Base-by-base conservation (phyloP, 1,139 yeast genomes). In the Blastobotrys illinoisensis region DNA sequence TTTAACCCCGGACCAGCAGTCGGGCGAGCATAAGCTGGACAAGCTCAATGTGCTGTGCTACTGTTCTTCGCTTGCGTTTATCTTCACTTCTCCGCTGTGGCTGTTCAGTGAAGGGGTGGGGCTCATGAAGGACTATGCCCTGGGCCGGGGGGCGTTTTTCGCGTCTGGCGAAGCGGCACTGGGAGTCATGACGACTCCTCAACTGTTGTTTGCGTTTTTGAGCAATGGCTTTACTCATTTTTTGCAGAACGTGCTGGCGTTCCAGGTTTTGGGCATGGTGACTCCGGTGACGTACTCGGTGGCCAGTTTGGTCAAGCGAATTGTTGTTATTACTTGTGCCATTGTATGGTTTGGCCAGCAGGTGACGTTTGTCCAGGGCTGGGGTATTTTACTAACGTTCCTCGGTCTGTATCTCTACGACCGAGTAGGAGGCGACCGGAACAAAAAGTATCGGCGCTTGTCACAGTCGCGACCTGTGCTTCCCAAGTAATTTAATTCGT, bases 221-320 rank as follows among this genome's bases (percentile, higher is more conserved):
- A 60, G 69, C 24, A 75, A 91, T 70, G 97, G 97, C 5, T 60
- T 83, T 3, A 79, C 90, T 13, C 98, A 91, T 72, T 91, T 90
- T 64, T 69, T 83, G 56, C 98, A 91, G 72, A 86, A 95, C 50
- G 75, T 91, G 66, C 74, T 90, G 55, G 97, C 97, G 36, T 91
- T 91, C 71, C 96, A 89, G 71, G 81, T 91, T 50, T 79, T 91
- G 62, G 97, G 97, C 9, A 74, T 83, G 69, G 81, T 91, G 36
- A 81, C 91, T 13, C 95, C 98, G 0, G 93, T 91, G 50, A 88
- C 91, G 60, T 91, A 91, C 72, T 86, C 96, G 45, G 88, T 91
- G 64, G 97, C 97, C 46, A 88, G 88, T 66, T 83, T 91, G 56
- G 73, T 90, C 70, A 91, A 91, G 69, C 81, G 98, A 62, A 88